phyloP scores from a whole-genome alignment of 768 basidiomycete genomes.

The Grammothele lineata region DNA sequence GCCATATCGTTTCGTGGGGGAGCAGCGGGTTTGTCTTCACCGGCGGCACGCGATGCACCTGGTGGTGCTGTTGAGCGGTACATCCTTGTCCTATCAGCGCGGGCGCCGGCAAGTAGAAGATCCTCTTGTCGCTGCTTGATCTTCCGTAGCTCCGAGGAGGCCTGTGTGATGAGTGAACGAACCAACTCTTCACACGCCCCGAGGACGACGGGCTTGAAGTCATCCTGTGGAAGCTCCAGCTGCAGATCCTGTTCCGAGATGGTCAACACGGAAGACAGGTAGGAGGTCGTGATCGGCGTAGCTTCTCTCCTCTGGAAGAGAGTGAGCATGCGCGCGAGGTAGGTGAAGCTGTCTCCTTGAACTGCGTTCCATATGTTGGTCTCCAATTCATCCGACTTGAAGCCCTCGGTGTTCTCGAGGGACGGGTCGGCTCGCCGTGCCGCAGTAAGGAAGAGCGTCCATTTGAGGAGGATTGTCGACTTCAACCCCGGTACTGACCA shows the following conservation, averaged over 20 bases:
- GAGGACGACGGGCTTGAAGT: constrained; percentile 54
- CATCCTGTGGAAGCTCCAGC: constrained; percentile 37
- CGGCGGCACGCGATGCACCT: constrained; percentile 6
- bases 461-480: constrained; percentile 74
- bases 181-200: constrained; percentile 67
- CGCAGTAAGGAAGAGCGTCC: constrained; percentile 83
- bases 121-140: constrained; percentile 92
- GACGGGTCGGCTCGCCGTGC: constrained; percentile 63
- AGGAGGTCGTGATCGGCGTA: constrained; percentile 23
- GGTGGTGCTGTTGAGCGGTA: constrained; percentile 37
- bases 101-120: constrained; percentile 59
- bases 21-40: constrained; percentile 31
- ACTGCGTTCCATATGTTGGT: constrained; percentile 79
- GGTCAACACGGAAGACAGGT: constrained; percentile 19
- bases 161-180: constrained; percentile 66
- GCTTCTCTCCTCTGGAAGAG: constrained; percentile 47
- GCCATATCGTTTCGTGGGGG: constrained; percentile 80
- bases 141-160: constrained; percentile 77
- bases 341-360: constrained; percentile 76
- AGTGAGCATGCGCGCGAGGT: constrained; percentile 57
- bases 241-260: constrained; percentile 34
- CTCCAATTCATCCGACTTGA: constrained; percentile 77
- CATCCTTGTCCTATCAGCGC: constrained; percentile 56
- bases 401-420: constrained; percentile 60
- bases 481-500: constrained; percentile 75